A percentile compares a stretch with the other conserved stretches of the same genome.
phyloP scores from a whole-genome alignment of 305 asterid species.

The Fraxinus sp. region DNA sequence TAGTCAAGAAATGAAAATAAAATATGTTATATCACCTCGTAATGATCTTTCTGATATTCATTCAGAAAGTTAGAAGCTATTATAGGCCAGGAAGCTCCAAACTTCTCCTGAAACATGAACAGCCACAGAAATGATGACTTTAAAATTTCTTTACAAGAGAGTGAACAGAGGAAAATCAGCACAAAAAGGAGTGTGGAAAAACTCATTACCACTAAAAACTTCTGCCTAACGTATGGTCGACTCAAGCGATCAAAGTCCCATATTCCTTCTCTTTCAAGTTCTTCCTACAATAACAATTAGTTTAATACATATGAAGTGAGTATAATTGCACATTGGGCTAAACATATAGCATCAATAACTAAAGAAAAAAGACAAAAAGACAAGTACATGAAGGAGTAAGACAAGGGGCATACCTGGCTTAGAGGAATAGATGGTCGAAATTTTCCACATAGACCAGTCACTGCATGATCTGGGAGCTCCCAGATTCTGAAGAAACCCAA shows the following conservation, averaged over 20 bases:
- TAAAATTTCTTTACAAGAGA: not conserved
- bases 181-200: not conserved
- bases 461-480: constrained; percentile 97
- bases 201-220: constrained; percentile 51
- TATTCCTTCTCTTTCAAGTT: constrained; percentile 89
- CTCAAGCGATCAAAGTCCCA: constrained; percentile 95
- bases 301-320: constrained; percentile 3
- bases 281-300: constrained; percentile 58
- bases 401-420: constrained; percentile 54
- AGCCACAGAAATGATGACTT: not conserved
- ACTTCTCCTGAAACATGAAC: constrained; percentile 62
- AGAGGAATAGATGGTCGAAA: constrained; percentile 94
- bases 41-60: constrained; percentile 69
- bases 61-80: constrained; percentile 73
- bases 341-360: not conserved
- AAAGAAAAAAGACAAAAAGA: not conserved
- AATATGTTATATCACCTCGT: constrained; percentile 55
- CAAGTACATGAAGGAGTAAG: constrained; percentile 3
- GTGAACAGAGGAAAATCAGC: not conserved
- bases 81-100: constrained; percentile 80
- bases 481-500: constrained; percentile 96
- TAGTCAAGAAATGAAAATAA: constrained; percentile 6
- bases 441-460: constrained; percentile 98
- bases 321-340: not conserved
- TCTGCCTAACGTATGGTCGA: constrained; percentile 64